Evolutionary conservation across 1,139 yeast species (phyloP).

Genomic region (Kluyveromyces sp.): DNA sequence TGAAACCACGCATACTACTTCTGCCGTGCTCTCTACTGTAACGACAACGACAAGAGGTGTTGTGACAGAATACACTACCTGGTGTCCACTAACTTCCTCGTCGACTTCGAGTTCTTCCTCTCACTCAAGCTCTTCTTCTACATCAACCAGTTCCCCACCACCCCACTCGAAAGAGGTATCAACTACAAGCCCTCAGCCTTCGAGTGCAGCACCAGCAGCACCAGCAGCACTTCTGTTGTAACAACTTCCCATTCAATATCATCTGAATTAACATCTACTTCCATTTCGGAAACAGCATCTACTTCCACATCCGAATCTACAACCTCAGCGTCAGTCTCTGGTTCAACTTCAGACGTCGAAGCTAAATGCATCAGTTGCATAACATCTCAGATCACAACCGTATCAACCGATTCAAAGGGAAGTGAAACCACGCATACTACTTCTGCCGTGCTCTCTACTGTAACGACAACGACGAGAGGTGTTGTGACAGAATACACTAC

Average conservation of each 20-base stretch:
- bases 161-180: neutral
- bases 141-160: neutral
- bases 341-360: neutral
- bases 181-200: neutral
- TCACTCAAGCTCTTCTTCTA: neutral
- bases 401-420: neutral
- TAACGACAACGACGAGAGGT: conserved; percentile 24
- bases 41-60: conserved; percentile 25
- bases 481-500: conserved; percentile 31
- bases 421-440: conserved; percentile 10
- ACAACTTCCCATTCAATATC: neutral
- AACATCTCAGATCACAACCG: neutral
- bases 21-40: conserved; percentile 32
- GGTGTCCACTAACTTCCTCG: conserved; percentile 28
- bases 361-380: neutral
- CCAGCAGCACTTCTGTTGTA: no score
- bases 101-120: neutral
- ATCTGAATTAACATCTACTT: neutral
- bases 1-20: conserved; percentile 14
- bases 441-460: conserved; percentile 33
- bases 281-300: neutral
- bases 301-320: neutral
- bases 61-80: conserved; percentile 31
- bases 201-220: no score
- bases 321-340: neutral